A percentile compares a stretch with the other conserved stretches of the same genome.
These are phyloP conservation scores for Fragaria nilgerrensis DNA, from an alignment of 306 rosid genomes.

Conservation along the genomic window DNA sequence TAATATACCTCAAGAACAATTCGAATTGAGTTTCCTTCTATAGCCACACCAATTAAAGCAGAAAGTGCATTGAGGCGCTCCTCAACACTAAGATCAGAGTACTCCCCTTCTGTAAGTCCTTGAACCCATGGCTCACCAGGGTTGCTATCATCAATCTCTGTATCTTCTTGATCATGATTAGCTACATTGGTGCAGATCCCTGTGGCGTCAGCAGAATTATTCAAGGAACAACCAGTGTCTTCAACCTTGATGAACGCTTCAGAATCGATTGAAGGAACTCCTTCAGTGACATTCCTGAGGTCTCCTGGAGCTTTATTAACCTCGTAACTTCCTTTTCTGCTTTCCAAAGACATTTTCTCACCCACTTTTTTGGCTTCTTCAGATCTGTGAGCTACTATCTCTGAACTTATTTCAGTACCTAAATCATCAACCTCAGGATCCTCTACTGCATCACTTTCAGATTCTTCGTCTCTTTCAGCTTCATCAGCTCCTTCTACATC, in stretches of 20 bases:
- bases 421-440: conserved; percentile 60
- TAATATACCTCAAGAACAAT: conserved; percentile 57
- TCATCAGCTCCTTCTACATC: conserved; percentile 57
- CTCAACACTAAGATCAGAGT: conserved; percentile 74
- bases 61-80: conserved; percentile 73
- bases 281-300: conserved; percentile 29
- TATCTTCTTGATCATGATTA: conserved; percentile 35
- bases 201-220: conserved; percentile 30
- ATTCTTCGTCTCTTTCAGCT: conserved; percentile 73
- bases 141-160: conserved; percentile 54
- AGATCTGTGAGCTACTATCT: conserved; percentile 27
- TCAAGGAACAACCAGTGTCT: conserved; percentile 24
- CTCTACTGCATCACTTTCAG: conserved; percentile 57
- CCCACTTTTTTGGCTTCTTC: conserved; percentile 23
- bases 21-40: conserved; percentile 71
- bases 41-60: conserved; percentile 58
- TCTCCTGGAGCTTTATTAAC: conserved; percentile 32
- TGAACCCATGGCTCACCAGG: conserved; percentile 71
- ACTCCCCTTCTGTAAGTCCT: conserved; percentile 73
- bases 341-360: conserved; percentile 24
- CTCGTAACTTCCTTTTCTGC: conserved; percentile 25
- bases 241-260: conserved; percentile 27
- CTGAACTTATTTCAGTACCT: conserved; percentile 40
- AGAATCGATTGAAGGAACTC: conserved; percentile 23
- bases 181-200: conserved; percentile 24